Evolutionary conservation across 352 stramenopile genomes (phyloP), one percentile per base, ranked within the genome.

Genomic region (Pythium pyrilobum): DNA sequence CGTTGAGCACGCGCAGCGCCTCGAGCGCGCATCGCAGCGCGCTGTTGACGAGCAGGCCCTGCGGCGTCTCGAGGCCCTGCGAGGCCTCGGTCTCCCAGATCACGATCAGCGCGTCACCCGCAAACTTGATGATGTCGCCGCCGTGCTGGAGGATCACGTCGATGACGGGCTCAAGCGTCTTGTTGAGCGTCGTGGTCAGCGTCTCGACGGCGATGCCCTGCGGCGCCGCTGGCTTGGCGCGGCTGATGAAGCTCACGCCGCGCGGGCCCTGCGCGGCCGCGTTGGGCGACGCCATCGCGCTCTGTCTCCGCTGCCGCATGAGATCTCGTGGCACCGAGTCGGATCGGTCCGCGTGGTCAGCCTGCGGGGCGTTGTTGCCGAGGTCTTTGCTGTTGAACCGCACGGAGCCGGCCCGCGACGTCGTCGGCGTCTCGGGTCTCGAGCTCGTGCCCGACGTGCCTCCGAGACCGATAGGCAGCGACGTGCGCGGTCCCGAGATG

Each of bases 71-170:
- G 21, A 67, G 52, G 3, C 56, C 67, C 16, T 59, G 39, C 15
- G 66, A 81, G 39, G 66, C 71, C 44, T 89, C 80, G 9, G 75
- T 87, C 44, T 89, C 74, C 78, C 78, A 92, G n/a, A 92, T 70
- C 10, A 89, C 81, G 38, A 89, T 89, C 18, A 92, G 72, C 6
- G 81, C 81, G 28, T 89, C 81, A 20, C 81, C 81, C 28, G 79
- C 81, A 56, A 92, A 92, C 45, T 92, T 92, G 58, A 92, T 87
- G 47, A 92, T 92, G 46, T 92, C 81, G 7, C 78, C 81, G 5
- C 73, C 72, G 47, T 87, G 76, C 44, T 83, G 71, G 5, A 84
- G 51, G 36, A 92, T 89, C 8, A 89, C 77, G 31, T 89, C 66
- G 31, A 92, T 92, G 2, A 92, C 81, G 1, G 77, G 77, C 21